Base-by-base conservation (phyloP, 1,284 basidiomycete species). In the Marasmius oreades region DNA sequence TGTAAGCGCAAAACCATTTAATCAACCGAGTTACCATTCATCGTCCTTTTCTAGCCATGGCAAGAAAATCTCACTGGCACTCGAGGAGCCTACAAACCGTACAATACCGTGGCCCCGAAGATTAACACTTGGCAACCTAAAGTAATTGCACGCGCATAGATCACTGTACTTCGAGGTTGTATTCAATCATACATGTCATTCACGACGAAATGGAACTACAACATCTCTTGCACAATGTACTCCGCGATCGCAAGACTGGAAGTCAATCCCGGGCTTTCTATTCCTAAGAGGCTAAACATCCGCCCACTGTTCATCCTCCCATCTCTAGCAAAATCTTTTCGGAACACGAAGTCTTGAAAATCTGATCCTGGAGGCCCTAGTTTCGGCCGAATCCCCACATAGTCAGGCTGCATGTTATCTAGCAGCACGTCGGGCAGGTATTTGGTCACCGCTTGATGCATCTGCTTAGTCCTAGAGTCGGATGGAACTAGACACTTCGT, bases 331-430 rank as follows among this genome's bases (percentile, higher is more conserved):
- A 79, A 77, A 67, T 90, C 81, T 50, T 69, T 76, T 53, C 84
- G 75, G 67, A 92, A 74, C 26, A 84, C 68, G 67, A 98, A 98
- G 69, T 99, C 96, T 61, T 88, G 85, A 69, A 98, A 96, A 1
- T 86, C 87, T 5, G 79, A 80, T 11, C 78, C 77, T 1, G 92
- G 91, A 1, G 84, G 81, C 5, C 85, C 83, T 14, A 98, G 76
- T 70, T 98, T 98, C 3, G 96, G 94, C 56, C 96, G 79, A 61
- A 99, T 85, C 1, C 96, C 96, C 22, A 89, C 87, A 69, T 98
- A 98, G 70, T 97, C 95, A 2, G 93, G 88, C 58, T 82, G 77
- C 53, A 99, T 77, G 0, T 86, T 85, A 7, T 85, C 77, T 2
- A 81, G 66, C 8, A 69, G 67, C 16, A 98, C 82, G 6, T 74